Percentiles rank a stretch among this genome's conserved stretches.
These are phyloP conservation scores for Anthracocystis setariae DNA, from an alignment of 1,284 basidiomycete genomes.

Conservation along the genomic window DNA sequence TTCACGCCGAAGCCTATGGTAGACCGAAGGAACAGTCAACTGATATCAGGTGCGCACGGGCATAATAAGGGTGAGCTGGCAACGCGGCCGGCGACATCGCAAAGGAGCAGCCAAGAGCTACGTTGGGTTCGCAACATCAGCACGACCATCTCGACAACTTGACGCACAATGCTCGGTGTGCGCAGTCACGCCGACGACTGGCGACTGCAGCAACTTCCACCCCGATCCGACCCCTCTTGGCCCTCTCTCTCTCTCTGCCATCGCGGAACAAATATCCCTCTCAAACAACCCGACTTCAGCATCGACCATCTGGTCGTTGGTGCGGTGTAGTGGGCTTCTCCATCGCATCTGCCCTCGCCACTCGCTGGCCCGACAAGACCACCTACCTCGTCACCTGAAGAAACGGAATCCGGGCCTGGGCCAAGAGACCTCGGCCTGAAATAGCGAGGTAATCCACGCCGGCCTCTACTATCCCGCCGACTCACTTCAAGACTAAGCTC, in stretches of 20 bases:
- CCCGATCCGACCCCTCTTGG: conserved; percentile 34
- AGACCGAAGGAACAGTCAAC: no score
- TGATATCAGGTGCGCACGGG: no score
- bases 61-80: no score
- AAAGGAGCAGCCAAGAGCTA: no score
- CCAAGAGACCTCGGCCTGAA: conserved; percentile 75
- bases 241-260: conserved; percentile 46
- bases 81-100: no score
- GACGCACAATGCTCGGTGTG: neutral
- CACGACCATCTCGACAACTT: neutral
- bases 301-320: conserved; percentile 95
- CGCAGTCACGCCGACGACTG: conserved; percentile 10
- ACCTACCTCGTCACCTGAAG: conserved; percentile 85
- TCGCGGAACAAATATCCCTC: conserved; percentile 36
- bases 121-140: no score
- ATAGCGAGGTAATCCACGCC: conserved; percentile 95
- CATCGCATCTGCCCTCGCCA: conserved; percentile 79
- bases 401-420: conserved; percentile 75
- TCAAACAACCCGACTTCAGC: conserved; percentile 74
- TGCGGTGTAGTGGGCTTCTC: conserved; percentile 90
- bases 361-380: conserved; percentile 77
- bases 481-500: conserved; percentile 85
- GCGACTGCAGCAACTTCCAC: conserved; percentile 14
- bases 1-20: no score
- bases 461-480: conserved; percentile 77